Evolutionary conservation across 164 flowering plant genomes (phyloP).

Genomic region (Saururus chinensis): DNA sequence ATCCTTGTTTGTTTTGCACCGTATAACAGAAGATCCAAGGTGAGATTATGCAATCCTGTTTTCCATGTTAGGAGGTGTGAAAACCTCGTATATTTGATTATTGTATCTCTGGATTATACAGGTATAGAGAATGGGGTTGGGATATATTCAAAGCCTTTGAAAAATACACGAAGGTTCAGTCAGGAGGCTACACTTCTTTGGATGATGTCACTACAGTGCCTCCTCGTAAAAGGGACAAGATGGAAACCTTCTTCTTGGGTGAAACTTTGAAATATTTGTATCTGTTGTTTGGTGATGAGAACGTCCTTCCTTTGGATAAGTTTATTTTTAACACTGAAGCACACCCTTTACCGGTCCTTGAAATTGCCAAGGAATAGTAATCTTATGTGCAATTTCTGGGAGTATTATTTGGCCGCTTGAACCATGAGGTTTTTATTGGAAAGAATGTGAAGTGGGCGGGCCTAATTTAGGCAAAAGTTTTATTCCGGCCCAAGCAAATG

Average conservation of each 20-base stretch:
- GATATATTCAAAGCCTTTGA: slow-evolving; percentile 90
- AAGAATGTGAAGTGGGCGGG: slow-evolving; percentile 1
- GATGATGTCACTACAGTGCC: slow-evolving; percentile 82
- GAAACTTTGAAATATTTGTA: slow-evolving; percentile 88
- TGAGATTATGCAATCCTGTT: slow-evolving; percentile 21
- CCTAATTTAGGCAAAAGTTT: not conserved
- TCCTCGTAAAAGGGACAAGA: slow-evolving; percentile 83
- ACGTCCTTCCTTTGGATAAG: slow-evolving; percentile 68
- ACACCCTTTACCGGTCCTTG: slow-evolving; percentile 71
- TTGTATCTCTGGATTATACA: slow-evolving; percentile 17
- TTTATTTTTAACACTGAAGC: slow-evolving; percentile 93
- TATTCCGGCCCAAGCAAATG: not conserved
- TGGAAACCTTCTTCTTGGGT: slow-evolving; percentile 96
- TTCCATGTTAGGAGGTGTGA: not conserved
- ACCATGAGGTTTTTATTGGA: not conserved
- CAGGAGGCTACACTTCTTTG: slow-evolving; percentile 85
- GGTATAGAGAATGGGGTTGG: slow-evolving; percentile 98
- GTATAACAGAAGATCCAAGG: slow-evolving; percentile 87
- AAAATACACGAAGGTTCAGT: slow-evolving; percentile 63
- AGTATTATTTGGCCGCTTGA: not conserved
- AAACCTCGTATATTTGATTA: not conserved
- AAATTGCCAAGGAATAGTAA: slow-evolving; percentile 5
- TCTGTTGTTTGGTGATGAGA: slow-evolving; percentile 62
- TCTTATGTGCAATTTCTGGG: not conserved
- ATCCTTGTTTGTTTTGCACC: slow-evolving; percentile 73